These are phyloP conservation scores for Verticillium nubilum DNA, from an alignment of 2,329 filamentous ascomycete species.

Conservation along the genomic window DNA sequence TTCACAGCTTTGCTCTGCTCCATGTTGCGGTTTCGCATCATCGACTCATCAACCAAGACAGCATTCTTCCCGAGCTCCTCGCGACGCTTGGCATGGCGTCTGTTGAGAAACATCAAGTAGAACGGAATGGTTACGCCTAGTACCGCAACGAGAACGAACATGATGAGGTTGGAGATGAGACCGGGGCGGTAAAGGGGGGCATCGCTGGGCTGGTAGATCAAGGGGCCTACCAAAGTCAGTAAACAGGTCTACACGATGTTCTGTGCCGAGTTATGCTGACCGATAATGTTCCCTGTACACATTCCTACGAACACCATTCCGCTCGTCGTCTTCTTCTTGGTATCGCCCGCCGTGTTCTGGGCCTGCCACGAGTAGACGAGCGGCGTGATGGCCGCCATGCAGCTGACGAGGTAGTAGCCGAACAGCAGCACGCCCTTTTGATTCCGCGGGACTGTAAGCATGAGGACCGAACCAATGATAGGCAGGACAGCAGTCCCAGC, in stretches of 20 bases:
- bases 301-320: slow-evolving; percentile 36
- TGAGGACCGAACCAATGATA: slow-evolving; percentile 51
- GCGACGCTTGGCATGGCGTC: slow-evolving; percentile 46
- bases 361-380: slow-evolving; percentile 65
- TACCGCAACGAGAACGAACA: slow-evolving; percentile 35
- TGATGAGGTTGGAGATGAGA: slow-evolving; percentile 49
- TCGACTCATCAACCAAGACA: slow-evolving; percentile 7
- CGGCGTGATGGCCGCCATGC: slow-evolving; percentile 61
- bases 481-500: slow-evolving; percentile 51
- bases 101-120: slow-evolving; percentile 51
- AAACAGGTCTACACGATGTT: too few relatives aligned
- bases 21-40: slow-evolving; percentile 56
- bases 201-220: slow-evolving; percentile 54
- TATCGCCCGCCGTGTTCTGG: slow-evolving; percentile 62
- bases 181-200: slow-evolving; percentile 55
- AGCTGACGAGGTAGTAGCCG: slow-evolving; percentile 61
- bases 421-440: slow-evolving; percentile 40
- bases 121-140: slow-evolving; percentile 40
- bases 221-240: slow-evolving; percentile 30
- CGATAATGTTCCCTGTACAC: slow-evolving; percentile 61
- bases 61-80: slow-evolving; percentile 56
- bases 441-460: slow-evolving; percentile 46
- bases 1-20: slow-evolving; percentile 31
- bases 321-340: slow-evolving; percentile 58
- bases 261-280: background rate